phyloP scores from a whole-genome alignment of 805 yeast species.

The Jamesozyma spencerorum region DNA sequence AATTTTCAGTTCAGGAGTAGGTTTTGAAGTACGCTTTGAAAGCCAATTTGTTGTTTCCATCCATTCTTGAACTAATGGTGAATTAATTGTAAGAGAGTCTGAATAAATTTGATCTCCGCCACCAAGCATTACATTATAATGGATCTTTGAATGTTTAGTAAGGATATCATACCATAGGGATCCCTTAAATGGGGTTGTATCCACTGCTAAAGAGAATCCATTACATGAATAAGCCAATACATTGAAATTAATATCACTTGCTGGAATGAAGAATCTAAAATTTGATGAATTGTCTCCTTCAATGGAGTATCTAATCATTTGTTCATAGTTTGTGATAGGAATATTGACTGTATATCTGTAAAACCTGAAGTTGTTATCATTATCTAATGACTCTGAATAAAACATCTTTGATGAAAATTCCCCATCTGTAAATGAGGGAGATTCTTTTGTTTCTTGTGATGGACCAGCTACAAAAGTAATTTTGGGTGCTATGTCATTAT shows the following conservation, averaged over 20 bases:
- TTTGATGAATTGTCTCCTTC: slow-evolving; percentile 36
- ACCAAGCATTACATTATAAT: slow-evolving; percentile 89
- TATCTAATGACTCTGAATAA: slow-evolving; percentile 30
- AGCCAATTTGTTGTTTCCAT: slow-evolving; percentile 41
- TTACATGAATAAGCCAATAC: slow-evolving; percentile 80
- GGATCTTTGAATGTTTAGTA: slow-evolving; percentile 50
- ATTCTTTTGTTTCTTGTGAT: slow-evolving; percentile 1
- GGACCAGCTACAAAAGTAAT: slow-evolving; percentile 11
- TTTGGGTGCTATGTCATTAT: slow-evolving; percentile 29
- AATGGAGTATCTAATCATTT: slow-evolving; percentile 53
- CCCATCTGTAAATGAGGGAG: slow-evolving; percentile 27
- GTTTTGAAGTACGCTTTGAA: slow-evolving; percentile 36
- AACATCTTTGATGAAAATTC: slow-evolving; percentile 39
- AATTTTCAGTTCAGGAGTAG: slow-evolving; percentile 38
- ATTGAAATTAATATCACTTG: slow-evolving; percentile 60
- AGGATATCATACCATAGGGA: slow-evolving; percentile 83
- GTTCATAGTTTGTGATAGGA: slow-evolving; percentile 41
- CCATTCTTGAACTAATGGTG: slow-evolving; percentile 54
- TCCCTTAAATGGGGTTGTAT: slow-evolving; percentile 57
- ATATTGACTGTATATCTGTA: slow-evolving; percentile 57
- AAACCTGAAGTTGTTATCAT: slow-evolving; percentile 37
- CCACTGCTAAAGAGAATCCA: slow-evolving; percentile 73
- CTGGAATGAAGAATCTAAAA: slow-evolving; percentile 65
- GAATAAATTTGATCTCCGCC: slow-evolving; percentile 96
- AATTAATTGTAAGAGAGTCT: slow-evolving; percentile 62